Evolutionary conservation across 2,329 filamentous ascomycete species (phyloP).

Genomic region (Westerdykella sp.): DNA sequence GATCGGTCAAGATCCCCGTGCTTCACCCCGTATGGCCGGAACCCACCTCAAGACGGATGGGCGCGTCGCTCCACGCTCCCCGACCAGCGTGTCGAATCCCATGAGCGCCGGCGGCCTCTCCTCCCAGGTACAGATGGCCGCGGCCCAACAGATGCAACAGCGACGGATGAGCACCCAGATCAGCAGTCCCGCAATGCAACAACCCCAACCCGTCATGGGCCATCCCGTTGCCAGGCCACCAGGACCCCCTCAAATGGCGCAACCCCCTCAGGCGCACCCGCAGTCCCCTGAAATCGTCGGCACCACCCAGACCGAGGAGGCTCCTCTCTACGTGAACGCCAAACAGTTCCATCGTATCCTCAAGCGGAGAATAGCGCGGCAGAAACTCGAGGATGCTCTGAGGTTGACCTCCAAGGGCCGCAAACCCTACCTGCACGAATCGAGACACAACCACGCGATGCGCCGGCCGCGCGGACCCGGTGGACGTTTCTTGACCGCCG

Average conservation of each 20-base stretch:
- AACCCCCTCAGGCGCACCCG: slow-evolving; percentile 59
- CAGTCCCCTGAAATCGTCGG: slow-evolving; percentile 76
- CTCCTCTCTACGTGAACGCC: slow-evolving; percentile 93
- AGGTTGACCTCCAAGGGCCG: slow-evolving; percentile 89
- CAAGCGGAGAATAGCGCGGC: slow-evolving; percentile 85
- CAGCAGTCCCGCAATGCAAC: slow-evolving; percentile 51
- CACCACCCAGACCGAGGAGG: slow-evolving; percentile 67
- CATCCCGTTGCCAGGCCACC: slow-evolving; percentile 54
- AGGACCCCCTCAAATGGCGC: slow-evolving; percentile 44
- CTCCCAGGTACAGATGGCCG: slow-evolving; percentile 36
- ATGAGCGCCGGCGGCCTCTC: slow-evolving; percentile 42
- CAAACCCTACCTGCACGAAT: slow-evolving; percentile 96
- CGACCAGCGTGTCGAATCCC: slow-evolving; percentile 60
- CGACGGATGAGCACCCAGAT: slow-evolving; percentile 40
- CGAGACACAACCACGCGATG: slow-evolving; percentile 97
- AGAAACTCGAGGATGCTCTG: slow-evolving; percentile 87
- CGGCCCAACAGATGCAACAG: slow-evolving; percentile 31
- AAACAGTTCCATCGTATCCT: slow-evolving; percentile 98
- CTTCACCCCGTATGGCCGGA: slow-evolving; percentile 70
- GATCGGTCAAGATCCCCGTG: slow-evolving; percentile 50
- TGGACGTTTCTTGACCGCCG: slow-evolving; percentile 90
- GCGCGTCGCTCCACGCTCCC: slow-evolving; percentile 66
- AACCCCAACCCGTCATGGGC: slow-evolving; percentile 69
- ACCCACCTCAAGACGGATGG: slow-evolving; percentile 63
- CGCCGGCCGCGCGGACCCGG: slow-evolving; percentile 86